Base-by-base conservation (phyloP, 2,329 filamentous ascomycete genomes). In the Microcyclospora pomicola region DNA sequence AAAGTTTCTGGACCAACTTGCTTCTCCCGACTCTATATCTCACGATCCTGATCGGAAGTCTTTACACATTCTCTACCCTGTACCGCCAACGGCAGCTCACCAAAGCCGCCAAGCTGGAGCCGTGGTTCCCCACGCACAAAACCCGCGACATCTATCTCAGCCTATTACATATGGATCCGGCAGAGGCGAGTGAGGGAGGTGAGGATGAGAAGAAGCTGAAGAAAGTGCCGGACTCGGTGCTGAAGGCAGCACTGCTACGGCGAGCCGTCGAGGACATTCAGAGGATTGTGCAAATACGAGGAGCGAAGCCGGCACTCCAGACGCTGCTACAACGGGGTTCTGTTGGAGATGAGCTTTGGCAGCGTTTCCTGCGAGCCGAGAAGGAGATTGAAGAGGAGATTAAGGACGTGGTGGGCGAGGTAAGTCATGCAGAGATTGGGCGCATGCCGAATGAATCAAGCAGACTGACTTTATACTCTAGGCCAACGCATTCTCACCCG, bases 321-420 rank as follows among this genome's bases (percentile, higher is more conserved):
- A 73, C 78, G 15, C 66, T 98, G 48, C 63, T 96, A 51, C 85
- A 93, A 63, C 73, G 85, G 46, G 91, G 91, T 35, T 93, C 85
- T 54, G 86, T 98, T 2, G 88, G 91, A 11, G 91, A 98, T 59
- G 91, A 98, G 60, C 64, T 98, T 49, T 94, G 86, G 82, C 84
- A 95, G 67, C 73, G 88, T 30, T 94, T 96, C 61, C 64, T 79
- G 62, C 74, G 85, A 36, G 91, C 88, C 1, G 91, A 98, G 72
- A 87, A 92, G 67, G 91, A 98, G 64, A 92, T 96, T 69, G 87
- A 98, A 65, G 84, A 86, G 49, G 91, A 98, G 64, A 70, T 98
- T 44, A 76, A 84, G 52, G 91, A 98, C 62, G 88, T 96, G 15
- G 86, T 96, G 27, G 75, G 78, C 51, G 88, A 96, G 77, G 86